A percentile compares a stretch with the other conserved stretches of the same genome.
These are phyloP conservation scores for Cercospora janseana DNA, from an alignment of 2,329 filamentous ascomycete genomes.

Conservation along the genomic window DNA sequence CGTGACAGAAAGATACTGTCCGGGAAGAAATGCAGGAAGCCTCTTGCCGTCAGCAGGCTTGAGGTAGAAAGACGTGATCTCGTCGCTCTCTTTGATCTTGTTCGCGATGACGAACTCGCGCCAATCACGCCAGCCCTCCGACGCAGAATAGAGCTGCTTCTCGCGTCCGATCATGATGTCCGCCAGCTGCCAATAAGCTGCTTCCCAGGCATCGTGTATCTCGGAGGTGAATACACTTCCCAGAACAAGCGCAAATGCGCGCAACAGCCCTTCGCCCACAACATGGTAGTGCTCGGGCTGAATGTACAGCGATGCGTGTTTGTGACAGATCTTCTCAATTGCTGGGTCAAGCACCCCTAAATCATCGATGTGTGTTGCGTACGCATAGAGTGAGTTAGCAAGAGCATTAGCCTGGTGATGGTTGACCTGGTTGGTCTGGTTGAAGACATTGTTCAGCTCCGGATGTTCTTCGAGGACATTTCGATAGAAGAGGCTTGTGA, in stretches of 20 bases:
- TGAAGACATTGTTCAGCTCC: slow-evolving; percentile 68
- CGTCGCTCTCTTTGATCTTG: slow-evolving; percentile 65
- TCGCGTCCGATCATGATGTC: slow-evolving; percentile 69
- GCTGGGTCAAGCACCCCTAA: slow-evolving; percentile 57
- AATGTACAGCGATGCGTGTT: slow-evolving; percentile 70
- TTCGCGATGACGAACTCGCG: slow-evolving; percentile 63
- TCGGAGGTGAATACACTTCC: slow-evolving; percentile 65
- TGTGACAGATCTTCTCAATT: slow-evolving; percentile 70
- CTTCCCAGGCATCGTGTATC: slow-evolving; percentile 65
- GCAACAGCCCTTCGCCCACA: slow-evolving; percentile 67
- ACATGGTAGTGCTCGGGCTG: slow-evolving; percentile 67
- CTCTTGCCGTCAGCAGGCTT: slow-evolving; percentile 59
- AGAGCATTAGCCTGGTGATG: slow-evolving; percentile 69
- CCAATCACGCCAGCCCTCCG: slow-evolving; percentile 65
- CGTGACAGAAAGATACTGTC: slow-evolving; percentile 69
- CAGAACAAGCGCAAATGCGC: slow-evolving; percentile 65
- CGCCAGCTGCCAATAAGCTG: slow-evolving; percentile 71
- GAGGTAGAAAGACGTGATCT: slow-evolving; percentile 70
- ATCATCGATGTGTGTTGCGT: slow-evolving; percentile 70
- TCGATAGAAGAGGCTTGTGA: slow-evolving; percentile 70
- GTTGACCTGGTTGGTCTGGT: slow-evolving; percentile 65
- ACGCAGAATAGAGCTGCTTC: slow-evolving; percentile 59
- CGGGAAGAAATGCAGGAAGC: slow-evolving; percentile 65
- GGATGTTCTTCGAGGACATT: slow-evolving; percentile 66
- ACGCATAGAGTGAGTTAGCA: slow-evolving; percentile 66